Conservation (phyloP, 208 protist genomes). For the Tritrichomonas foetus region DNA sequence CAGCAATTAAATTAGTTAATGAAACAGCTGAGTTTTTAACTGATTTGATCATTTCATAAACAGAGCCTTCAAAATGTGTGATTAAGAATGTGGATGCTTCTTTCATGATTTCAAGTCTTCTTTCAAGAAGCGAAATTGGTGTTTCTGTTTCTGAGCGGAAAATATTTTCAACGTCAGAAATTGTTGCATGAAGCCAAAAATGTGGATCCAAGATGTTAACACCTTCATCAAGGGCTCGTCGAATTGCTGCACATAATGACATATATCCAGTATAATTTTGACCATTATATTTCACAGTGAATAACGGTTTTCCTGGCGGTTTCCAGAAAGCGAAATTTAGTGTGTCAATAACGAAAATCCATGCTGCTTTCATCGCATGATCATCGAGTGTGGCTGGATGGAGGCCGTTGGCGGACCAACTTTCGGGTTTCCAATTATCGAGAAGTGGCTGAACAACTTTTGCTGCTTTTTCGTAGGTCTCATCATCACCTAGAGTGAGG, state of each 20-base stretch:
- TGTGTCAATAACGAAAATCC: constrained; percentile 14
- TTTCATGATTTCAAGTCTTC: neutral
- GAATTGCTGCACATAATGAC: neutral
- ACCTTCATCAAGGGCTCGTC: neutral
- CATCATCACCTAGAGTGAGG: neutral
- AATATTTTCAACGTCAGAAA: neutral
- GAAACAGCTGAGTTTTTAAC: neutral
- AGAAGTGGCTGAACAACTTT: neutral
- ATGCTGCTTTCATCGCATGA: neutral
- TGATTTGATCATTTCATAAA: constrained; percentile 8
- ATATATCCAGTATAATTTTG: neutral
- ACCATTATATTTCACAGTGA: neutral
- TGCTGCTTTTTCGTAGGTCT: neutral
- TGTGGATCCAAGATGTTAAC: neutral
- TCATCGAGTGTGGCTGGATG: neutral
- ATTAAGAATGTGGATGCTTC: neutral
- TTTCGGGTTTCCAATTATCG: neutral
- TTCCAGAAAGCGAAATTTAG: constrained; percentile 10
- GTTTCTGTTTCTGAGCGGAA: neutral
- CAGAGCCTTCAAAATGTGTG: neutral
- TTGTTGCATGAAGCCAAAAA: neutral
- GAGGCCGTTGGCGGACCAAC: neutral
- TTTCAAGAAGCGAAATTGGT: neutral
- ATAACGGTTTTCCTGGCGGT: neutral
- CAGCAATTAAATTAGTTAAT: neutral